These are phyloP conservation scores for Collybiopsis confluens DNA, from an alignment of 768 basidiomycete genomes.

Conservation along the genomic window DNA sequence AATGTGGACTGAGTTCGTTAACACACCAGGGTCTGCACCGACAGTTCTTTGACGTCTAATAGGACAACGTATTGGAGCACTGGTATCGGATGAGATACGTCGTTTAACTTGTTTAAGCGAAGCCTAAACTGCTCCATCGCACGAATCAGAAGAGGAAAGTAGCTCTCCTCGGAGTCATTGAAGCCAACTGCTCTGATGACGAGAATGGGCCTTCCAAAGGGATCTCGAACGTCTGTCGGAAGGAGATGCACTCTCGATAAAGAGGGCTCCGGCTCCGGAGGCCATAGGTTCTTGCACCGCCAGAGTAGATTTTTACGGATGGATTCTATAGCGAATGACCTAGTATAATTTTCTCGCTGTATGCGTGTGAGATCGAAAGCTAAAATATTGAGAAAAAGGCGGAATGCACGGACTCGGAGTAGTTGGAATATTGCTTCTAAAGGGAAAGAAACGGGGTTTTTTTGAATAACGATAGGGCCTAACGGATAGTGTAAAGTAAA, in stretches of 20 bases:
- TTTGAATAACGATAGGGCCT: neutral
- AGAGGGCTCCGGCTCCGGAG: slow-evolving; percentile 21
- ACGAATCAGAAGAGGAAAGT: slow-evolving; percentile 33
- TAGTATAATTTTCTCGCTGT: slow-evolving; percentile 66
- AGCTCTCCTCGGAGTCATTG: slow-evolving; percentile 28
- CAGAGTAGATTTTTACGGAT: slow-evolving; percentile 51
- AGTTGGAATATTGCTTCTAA: slow-evolving; percentile 60
- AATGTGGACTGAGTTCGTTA: neutral
- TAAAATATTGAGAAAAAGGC: slow-evolving; percentile 9
- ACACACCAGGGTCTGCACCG: slow-evolving; percentile 56
- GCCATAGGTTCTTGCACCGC: slow-evolving; percentile 46
- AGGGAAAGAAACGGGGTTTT: too few species aligned
- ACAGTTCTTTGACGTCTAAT: slow-evolving; percentile 56
- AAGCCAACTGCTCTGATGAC: slow-evolving; percentile 45
- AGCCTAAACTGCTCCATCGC: slow-evolving; percentile 55
- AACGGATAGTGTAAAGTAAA: too few species aligned
- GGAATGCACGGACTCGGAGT: slow-evolving; percentile 45
- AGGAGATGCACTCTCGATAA: slow-evolving; percentile 48
- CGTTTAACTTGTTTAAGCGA: slow-evolving; percentile 49
- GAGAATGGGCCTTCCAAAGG: slow-evolving; percentile 63
- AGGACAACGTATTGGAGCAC: slow-evolving; percentile 64
- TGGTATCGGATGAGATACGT: slow-evolving; percentile 25
- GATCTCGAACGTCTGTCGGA: slow-evolving; percentile 50
- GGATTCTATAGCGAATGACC: slow-evolving; percentile 58
- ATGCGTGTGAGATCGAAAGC: slow-evolving; percentile 9